Evolutionary conservation across 2,329 filamentous ascomycete genomes (phyloP).

Genomic region (Aciculosporium take): DNA sequence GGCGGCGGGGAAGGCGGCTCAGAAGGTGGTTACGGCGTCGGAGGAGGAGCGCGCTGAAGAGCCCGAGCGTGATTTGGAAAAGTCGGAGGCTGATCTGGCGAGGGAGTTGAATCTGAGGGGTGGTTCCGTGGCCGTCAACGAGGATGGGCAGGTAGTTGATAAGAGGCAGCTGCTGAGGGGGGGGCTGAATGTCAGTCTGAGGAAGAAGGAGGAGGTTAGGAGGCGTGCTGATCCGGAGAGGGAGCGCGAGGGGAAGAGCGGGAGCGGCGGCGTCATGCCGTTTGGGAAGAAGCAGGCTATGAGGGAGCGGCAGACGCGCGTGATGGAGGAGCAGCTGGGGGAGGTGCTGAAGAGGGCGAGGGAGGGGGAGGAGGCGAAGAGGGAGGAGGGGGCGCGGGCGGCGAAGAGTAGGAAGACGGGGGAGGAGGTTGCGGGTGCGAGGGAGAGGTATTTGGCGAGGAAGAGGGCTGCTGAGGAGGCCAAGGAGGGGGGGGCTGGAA

Average conservation of each 20-base stretch:
- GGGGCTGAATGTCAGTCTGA: constrained; percentile 58
- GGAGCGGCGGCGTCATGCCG: constrained; percentile 28
- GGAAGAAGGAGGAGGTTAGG: constrained; percentile 36
- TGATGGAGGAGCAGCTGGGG: constrained; percentile 67
- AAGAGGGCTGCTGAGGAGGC: constrained; percentile 62
- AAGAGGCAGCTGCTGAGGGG: constrained; percentile 66
- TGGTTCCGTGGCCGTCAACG: constrained; percentile 54
- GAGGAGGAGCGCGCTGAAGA: constrained; percentile 20
- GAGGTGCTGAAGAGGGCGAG: constrained; percentile 56
- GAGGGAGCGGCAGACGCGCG: constrained; percentile 61
- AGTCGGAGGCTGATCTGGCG: constrained; percentile 49
- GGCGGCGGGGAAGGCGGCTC: constrained; percentile 40
- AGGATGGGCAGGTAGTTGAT: constrained; percentile 71
- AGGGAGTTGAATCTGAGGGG: constrained; percentile 50
- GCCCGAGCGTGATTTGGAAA: constrained; percentile 34
- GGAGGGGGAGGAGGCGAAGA: constrained; percentile 53
- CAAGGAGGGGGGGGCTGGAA: constrained; percentile 34
- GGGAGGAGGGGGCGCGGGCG: constrained; percentile 45
- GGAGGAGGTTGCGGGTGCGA: constrained; percentile 60
- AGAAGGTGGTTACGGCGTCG: too few species aligned
- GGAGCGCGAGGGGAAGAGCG: constrained; percentile 20
- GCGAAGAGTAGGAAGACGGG: constrained; percentile 69
- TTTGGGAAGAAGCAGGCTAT: constrained; percentile 47
- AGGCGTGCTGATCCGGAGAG: constrained; percentile 11
- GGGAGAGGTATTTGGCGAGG: constrained; percentile 64